These are phyloP conservation scores for Sclerotinia minor DNA, from an alignment of 2,329 filamentous ascomycete species.

Conservation along the genomic window DNA sequence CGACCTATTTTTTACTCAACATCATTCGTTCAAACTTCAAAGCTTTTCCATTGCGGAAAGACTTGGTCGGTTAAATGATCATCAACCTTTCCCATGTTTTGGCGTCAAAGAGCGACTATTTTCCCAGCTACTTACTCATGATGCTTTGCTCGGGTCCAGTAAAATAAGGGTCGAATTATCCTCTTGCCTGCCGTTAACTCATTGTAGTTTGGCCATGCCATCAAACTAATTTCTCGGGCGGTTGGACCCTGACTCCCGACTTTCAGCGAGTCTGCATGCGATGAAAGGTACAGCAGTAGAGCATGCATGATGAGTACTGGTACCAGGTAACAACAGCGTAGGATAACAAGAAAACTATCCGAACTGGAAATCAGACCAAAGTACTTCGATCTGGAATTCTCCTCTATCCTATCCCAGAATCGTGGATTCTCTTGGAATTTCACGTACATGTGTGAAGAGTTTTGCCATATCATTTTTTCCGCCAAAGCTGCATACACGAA, in stretches of 20 bases:
- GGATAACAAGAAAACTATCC: slow-evolving; percentile 9
- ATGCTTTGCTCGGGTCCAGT: neutral
- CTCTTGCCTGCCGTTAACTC: no score
- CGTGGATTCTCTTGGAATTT: neutral
- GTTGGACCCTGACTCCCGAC: slow-evolving; percentile 10
- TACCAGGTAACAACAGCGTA: neutral
- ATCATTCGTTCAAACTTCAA: neutral
- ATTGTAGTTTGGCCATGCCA: neutral
- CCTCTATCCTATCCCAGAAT: neutral
- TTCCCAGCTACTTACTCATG: neutral
- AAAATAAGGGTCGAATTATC: neutral
- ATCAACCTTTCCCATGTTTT: neutral
- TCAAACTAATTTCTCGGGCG: neutral
- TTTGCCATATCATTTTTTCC: neutral
- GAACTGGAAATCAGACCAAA: neutral
- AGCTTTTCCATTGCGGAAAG: neutral
- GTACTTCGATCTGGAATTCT: neutral
- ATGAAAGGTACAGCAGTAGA: slow-evolving; percentile 12
- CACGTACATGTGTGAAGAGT: neutral
- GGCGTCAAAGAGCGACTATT: slow-evolving; percentile 2
- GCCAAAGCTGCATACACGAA: slow-evolving; percentile 10
- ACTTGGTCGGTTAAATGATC: neutral
- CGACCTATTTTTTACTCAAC: neutral
- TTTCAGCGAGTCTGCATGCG: slow-evolving; percentile 5
- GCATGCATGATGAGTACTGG: neutral